Conservation (phyloP, 2,329 filamentous ascomycete species). For the Aspergillus uvarum region DNA sequence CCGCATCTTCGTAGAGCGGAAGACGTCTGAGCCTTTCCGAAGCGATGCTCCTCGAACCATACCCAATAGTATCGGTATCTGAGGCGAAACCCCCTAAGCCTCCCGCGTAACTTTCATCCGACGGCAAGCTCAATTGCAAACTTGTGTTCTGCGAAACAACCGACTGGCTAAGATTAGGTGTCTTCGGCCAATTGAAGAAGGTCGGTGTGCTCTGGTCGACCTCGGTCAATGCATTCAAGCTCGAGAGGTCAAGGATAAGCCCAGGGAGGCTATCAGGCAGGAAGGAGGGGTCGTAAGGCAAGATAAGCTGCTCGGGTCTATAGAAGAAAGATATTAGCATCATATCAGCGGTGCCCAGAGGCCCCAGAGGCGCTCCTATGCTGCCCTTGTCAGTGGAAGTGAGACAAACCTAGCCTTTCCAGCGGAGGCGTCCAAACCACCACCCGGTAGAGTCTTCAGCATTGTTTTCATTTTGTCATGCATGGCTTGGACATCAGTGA, state of each 20-base stretch:
- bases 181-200: conserved; percentile 34
- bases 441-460: conserved; percentile 57
- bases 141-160: conserved; percentile 26
- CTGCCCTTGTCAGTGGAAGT: conserved; percentile 19
- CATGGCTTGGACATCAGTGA: conserved; percentile 74
- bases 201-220: conserved; percentile 33
- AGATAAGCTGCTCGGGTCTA: conserved; percentile 72
- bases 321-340: not conserved
- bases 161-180: conserved; percentile 33
- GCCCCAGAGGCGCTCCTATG: too few relatives aligned
- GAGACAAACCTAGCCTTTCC: conserved; percentile 66
- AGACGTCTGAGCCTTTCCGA: conserved; percentile 27
- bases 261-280: conserved; percentile 64
- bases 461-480: conserved; percentile 71
- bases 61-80: conserved; percentile 45
- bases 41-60: conserved; percentile 31
- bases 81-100: conserved; percentile 39
- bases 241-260: conserved; percentile 55
- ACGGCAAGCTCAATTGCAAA: conserved; percentile 50
- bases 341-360: not conserved
- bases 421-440: conserved; percentile 67
- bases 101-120: conserved; percentile 43
- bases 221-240: conserved; percentile 41
- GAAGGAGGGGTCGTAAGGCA: conserved; percentile 82
- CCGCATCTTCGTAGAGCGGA: conserved; percentile 43